phyloP scores from a whole-genome alignment of 2,329 filamentous ascomycete genomes.

The Grosmannia clavigera region DNA sequence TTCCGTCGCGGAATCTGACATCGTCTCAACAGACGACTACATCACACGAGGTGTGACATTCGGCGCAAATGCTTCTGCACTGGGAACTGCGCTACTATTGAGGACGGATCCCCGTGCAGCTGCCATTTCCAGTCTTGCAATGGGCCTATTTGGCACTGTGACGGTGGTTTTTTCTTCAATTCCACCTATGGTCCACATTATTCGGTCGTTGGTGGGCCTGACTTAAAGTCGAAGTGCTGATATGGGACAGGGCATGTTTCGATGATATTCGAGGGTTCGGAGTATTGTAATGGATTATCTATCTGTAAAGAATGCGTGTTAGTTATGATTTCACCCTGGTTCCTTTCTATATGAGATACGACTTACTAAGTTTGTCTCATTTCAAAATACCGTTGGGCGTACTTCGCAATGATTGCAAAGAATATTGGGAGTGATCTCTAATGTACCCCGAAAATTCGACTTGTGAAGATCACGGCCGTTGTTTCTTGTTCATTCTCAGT shows the following conservation, averaged over 20 bases:
- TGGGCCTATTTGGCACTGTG: slow-evolving; percentile 48
- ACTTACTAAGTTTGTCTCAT: no score
- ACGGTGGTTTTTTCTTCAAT: slow-evolving; percentile 47
- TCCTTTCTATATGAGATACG: no score
- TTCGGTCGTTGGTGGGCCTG: slow-evolving; percentile 35
- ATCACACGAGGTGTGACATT: slow-evolving; percentile 49
- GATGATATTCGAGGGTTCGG: no score
- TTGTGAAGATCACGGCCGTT: no score
- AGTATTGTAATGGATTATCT: neutral
- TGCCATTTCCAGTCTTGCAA: slow-evolving; percentile 45
- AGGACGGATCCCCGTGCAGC: slow-evolving; percentile 45
- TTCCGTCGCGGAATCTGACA: neutral
- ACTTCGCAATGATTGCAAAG: no score
- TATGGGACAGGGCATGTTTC: no score
- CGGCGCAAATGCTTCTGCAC: slow-evolving; percentile 48
- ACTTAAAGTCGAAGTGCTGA: slow-evolving; percentile 7
- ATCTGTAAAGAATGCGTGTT: neutral
- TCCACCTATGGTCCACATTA: slow-evolving; percentile 34
- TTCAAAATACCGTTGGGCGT: no score
- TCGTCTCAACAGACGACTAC: slow-evolving; percentile 41
- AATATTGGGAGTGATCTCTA: no score
- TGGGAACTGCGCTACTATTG: slow-evolving; percentile 44
- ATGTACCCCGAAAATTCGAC: no score
- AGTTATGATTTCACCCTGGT: neutral
- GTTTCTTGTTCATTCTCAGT: no score